A percentile compares a stretch with the other conserved stretches of the same genome.
Evolutionary conservation across 345 rosid genomes (phyloP).

Genomic region (Gossypium turneri): DNA sequence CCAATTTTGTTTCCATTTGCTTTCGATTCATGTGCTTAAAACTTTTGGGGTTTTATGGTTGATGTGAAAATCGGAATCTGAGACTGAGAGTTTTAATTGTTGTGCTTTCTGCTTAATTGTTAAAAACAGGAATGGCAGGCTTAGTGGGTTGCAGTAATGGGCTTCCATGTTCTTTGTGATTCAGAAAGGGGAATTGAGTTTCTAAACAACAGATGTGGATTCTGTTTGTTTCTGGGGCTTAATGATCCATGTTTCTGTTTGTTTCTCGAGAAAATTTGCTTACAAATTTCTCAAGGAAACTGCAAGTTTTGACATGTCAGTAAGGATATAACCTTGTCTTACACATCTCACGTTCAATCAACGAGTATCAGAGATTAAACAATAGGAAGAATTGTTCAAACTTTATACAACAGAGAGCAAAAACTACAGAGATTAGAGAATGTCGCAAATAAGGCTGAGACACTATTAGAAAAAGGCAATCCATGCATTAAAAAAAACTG

Average conservation of each 20-base stretch:
- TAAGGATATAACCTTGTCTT: not conserved
- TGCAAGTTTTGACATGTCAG: not conserved
- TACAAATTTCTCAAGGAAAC: not conserved
- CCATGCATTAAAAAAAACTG: not conserved
- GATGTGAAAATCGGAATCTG: too few relatives aligned
- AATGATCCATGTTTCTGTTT: not conserved
- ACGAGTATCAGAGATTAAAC: not conserved
- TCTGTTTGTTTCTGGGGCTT: not conserved
- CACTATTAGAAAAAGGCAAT: not conserved
- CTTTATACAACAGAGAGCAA: slow-evolving; percentile 3
- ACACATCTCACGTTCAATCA: not conserved
- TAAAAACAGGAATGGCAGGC: too few relatives aligned
- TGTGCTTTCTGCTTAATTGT: too few relatives aligned
- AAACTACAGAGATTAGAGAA: not conserved
- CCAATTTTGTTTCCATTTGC: too few relatives aligned
- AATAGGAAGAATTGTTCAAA: not conserved
- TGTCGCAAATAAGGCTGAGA: not conserved
- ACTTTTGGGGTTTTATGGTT: too few relatives aligned
- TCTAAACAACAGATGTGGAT: slow-evolving; percentile 6
- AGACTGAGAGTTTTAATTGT: too few relatives aligned
- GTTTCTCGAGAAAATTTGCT: not conserved
- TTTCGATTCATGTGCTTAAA: too few relatives aligned
- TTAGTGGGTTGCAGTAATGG: too few relatives aligned
- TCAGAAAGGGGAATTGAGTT: too few relatives aligned
- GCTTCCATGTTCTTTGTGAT: too few relatives aligned